These are phyloP conservation scores for Cytospora schulzeri DNA, from an alignment of 2,329 filamentous ascomycete genomes.

Conservation along the genomic window DNA sequence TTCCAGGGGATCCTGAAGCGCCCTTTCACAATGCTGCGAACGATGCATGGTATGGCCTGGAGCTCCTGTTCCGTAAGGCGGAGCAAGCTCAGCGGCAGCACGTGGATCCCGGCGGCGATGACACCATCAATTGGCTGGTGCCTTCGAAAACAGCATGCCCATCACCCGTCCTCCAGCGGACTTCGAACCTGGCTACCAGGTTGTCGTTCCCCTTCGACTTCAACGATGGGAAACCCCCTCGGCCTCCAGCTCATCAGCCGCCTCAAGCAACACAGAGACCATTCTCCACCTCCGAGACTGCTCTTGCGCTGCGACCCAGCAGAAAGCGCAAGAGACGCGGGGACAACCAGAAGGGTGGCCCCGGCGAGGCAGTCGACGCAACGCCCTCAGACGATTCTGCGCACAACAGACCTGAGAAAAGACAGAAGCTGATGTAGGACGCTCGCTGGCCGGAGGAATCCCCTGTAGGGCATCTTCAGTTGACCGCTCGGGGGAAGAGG, in stretches of 20 bases:
- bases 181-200: too few species aligned
- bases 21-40: conserved; percentile 2
- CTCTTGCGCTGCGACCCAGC: too few species aligned
- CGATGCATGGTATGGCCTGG: background rate
- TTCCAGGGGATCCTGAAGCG: background rate
- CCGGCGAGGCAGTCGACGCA: background rate
- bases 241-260: too few species aligned
- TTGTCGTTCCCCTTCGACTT: background rate
- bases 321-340: background rate
- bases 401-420: background rate
- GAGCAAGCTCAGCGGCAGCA: background rate
- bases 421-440: background rate
- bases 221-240: background rate
- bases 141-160: background rate
- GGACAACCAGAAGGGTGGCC: background rate
- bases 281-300: too few species aligned
- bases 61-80: conserved; percentile 6
- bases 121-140: background rate
- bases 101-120: background rate
- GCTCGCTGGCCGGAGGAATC: too few species aligned
- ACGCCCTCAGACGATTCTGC: background rate
- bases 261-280: too few species aligned
- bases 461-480: too few species aligned
- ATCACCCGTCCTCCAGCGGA: background rate
- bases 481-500: too few species aligned